These are phyloP conservation scores for Pseudotsuga menziesii DNA, from an alignment of 75 land plant genomes.

Conservation along the genomic window DNA sequence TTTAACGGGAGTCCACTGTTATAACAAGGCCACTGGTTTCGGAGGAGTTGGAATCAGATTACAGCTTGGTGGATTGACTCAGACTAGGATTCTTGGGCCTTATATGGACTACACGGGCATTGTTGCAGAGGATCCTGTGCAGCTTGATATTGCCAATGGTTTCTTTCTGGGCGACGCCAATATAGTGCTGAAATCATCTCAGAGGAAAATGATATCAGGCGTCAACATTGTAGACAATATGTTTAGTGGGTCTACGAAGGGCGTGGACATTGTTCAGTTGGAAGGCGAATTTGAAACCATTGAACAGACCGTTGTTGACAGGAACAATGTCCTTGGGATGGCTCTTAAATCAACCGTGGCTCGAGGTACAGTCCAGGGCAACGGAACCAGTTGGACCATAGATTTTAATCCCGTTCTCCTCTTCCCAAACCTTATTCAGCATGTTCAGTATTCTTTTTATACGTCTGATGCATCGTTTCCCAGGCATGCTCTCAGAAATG, in stretches of 20 bases:
- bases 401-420: slow-evolving; percentile 53
- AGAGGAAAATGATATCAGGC: slow-evolving; percentile 24
- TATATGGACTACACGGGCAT: slow-evolving; percentile 82
- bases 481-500: slow-evolving; percentile 39
- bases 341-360: slow-evolving; percentile 57
- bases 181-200: slow-evolving; percentile 43
- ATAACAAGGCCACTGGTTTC: slow-evolving; percentile 78
- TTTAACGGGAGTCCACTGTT: slow-evolving; percentile 72
- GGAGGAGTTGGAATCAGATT: slow-evolving; percentile 78
- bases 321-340: slow-evolving; percentile 73
- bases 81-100: slow-evolving; percentile 65
- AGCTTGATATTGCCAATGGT: slow-evolving; percentile 50
- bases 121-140: slow-evolving; percentile 78
- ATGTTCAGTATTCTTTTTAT: slow-evolving; percentile 67
- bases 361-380: slow-evolving; percentile 29
- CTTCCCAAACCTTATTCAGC: slow-evolving; percentile 53
- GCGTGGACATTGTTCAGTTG: slow-evolving; percentile 37
- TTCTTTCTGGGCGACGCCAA: slow-evolving; percentile 81
- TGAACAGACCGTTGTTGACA: slow-evolving; percentile 55
- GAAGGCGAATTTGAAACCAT: slow-evolving; percentile 49
- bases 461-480: slow-evolving; percentile 22
- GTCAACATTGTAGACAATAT: slow-evolving; percentile 63
- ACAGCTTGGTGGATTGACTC: slow-evolving; percentile 48
- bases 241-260: slow-evolving; percentile 49
- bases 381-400: slow-evolving; percentile 47